A percentile compares a stretch with the other conserved stretches of the same genome.
phyloP scores from a whole-genome alignment of 2,329 filamentous ascomycete genomes.

The Phyllosticta citribraziliensis region DNA sequence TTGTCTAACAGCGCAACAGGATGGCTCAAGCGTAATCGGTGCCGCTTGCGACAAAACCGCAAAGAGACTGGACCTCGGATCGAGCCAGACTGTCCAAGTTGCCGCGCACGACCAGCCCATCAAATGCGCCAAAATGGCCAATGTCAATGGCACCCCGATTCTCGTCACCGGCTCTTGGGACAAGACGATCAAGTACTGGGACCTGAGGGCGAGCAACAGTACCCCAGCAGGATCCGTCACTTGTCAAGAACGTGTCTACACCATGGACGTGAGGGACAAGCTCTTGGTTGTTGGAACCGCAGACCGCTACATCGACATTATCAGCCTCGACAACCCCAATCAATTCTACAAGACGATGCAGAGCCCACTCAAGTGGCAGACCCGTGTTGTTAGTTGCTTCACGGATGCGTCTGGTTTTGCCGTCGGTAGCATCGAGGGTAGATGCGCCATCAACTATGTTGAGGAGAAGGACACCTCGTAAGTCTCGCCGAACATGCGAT shows the following conservation, averaged over 20 bases:
- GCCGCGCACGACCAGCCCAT: constrained; percentile 80
- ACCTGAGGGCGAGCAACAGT: constrained; percentile 49
- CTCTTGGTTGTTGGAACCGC: constrained; percentile 87
- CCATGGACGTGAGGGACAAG: constrained; percentile 82
- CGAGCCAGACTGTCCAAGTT: constrained; percentile 51
- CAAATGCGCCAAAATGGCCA: constrained; percentile 58
- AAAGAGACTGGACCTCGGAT: constrained; percentile 73
- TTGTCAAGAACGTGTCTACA: constrained; percentile 73
- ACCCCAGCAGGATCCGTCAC: constrained; percentile 55
- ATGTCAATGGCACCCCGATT: constrained; percentile 58
- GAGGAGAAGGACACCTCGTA: constrained; percentile 81
- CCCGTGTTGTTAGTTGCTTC: constrained; percentile 89
- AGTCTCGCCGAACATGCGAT: neutral
- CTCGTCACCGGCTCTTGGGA: constrained; percentile 90
- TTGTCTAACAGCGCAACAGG: constrained; percentile 43
- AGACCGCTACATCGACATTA: constrained; percentile 90
- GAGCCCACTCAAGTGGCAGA: constrained; percentile 97
- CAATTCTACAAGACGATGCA: constrained; percentile 95
- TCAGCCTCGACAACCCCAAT: constrained; percentile 79
- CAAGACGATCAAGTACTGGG: constrained; percentile 86
- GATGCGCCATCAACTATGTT: constrained; percentile 96
- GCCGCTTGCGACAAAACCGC: constrained; percentile 86
- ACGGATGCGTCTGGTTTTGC: constrained; percentile 85
- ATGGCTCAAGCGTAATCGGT: constrained; percentile 80
- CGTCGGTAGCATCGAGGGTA: constrained; percentile 90